phyloP scores from a whole-genome alignment of 2,329 filamentous ascomycete species.

The Fusarium sp. region DNA sequence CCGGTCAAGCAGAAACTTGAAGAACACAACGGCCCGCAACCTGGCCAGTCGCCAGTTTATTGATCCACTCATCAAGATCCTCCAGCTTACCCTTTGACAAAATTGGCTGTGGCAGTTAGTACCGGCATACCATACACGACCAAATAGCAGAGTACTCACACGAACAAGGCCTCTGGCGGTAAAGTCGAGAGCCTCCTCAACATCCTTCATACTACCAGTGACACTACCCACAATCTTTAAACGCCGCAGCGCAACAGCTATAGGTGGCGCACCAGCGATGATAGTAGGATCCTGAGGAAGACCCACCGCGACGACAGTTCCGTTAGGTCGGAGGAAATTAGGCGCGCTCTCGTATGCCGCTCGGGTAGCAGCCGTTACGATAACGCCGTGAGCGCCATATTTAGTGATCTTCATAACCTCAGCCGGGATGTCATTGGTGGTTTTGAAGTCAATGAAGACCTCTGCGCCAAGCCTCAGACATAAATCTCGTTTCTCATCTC shows the following conservation, averaged over 20 bases:
- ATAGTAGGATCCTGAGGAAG: constrained; percentile 65
- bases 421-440: constrained; percentile 78
- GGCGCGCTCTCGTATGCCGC: constrained; percentile 95
- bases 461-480: constrained; percentile 76
- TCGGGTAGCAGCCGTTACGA: constrained; percentile 86
- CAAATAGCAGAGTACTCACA: constrained; percentile 16
- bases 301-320: constrained; percentile 86
- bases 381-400: constrained; percentile 86
- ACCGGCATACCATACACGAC: accelerated
- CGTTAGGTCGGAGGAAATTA: constrained; percentile 83
- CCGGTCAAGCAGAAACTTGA: constrained; percentile 27
- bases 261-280: constrained; percentile 41
- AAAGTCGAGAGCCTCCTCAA: constrained; percentile 48
- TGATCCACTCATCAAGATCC: constrained; percentile 43
- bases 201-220: constrained; percentile 42
- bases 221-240: constrained; percentile 47
- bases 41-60: constrained; percentile 42
- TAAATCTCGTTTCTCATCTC: constrained; percentile 81
- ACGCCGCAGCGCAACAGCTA: constrained; percentile 31
- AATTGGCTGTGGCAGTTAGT: constrained; percentile 40
- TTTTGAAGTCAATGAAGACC: constrained; percentile 82
- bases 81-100: constrained; percentile 45
- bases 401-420: constrained; percentile 80
- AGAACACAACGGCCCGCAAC: constrained; percentile 45
- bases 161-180: constrained; percentile 43